These are phyloP conservation scores for Cydonia oblonga DNA, from an alignment of 331 rosid genomes.

Conservation along the genomic window DNA sequence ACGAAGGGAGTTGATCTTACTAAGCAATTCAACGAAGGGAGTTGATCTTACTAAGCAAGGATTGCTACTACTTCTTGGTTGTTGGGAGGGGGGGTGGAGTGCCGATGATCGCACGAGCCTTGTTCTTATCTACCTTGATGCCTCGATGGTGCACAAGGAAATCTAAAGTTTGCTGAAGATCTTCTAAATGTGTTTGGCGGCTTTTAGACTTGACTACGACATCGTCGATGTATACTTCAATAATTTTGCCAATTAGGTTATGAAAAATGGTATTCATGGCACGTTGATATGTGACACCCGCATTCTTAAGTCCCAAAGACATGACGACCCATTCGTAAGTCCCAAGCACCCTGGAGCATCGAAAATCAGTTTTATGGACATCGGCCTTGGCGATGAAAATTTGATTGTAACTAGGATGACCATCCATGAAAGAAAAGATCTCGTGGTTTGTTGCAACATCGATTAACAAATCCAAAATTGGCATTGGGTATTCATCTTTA, in stretches of 20 bases:
- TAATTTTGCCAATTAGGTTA: not conserved
- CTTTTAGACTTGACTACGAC: too few relatives aligned
- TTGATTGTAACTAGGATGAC: not conserved
- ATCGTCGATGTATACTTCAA: too few relatives aligned
- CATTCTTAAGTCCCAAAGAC: not conserved
- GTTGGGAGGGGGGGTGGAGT: accelerated
- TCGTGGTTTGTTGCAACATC: not conserved
- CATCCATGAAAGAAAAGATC: not conserved
- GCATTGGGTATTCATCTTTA: not conserved
- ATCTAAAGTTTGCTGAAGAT: too few relatives aligned
- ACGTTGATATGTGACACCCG: not conserved
- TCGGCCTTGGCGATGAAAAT: not conserved
- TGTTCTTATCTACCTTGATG: too few relatives aligned
- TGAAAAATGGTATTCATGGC: not conserved
- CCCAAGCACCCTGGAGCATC: accelerated
- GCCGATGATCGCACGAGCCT: too few relatives aligned
- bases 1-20: too few relatives aligned
- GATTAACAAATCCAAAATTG: too few relatives aligned
- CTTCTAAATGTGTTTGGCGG: too few relatives aligned
- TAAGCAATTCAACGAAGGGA: too few relatives aligned
- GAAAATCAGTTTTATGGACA: not conserved
- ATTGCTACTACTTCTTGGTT: too few relatives aligned
- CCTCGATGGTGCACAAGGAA: too few relatives aligned
- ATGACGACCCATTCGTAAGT: not conserved
- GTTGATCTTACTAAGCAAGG: too few relatives aligned